Evolutionary conservation across 371 early-diverging fungal genomes (phyloP).

Genomic region (Saksenaea oblongispora): DNA sequence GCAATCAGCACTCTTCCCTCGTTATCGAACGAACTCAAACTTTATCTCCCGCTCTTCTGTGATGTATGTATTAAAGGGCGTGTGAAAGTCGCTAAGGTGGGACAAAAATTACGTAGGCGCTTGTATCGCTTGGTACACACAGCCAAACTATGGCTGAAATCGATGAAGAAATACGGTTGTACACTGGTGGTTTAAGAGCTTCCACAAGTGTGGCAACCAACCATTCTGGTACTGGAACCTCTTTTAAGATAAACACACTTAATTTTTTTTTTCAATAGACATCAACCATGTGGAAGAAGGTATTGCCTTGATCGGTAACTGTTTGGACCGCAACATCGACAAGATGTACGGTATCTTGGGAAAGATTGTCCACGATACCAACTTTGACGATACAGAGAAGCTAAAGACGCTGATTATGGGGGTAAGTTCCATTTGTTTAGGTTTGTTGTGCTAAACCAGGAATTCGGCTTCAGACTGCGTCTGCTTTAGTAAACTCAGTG

Average conservation of each 20-base stretch:
- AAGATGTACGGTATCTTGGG: conserved; percentile 74
- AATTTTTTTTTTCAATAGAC: conserved; percentile 23
- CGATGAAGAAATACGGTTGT: conserved; percentile 83
- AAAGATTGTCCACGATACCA: conserved; percentile 72
- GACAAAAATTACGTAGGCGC: conserved; percentile 39
- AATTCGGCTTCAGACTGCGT: conserved; percentile 51
- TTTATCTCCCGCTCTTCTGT: conserved; percentile 80
- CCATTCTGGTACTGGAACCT: conserved; percentile 49
- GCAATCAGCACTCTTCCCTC: conserved; percentile 66
- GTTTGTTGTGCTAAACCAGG: not conserved
- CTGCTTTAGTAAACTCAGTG: conserved; percentile 77
- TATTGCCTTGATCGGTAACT: conserved; percentile 60
- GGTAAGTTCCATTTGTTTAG: conserved; percentile 38
- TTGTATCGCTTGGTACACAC: conserved; percentile 86
- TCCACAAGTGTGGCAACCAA: conserved; percentile 69
- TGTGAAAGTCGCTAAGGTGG: not conserved
- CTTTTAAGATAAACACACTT: not conserved
- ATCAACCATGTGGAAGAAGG: conserved; percentile 62
- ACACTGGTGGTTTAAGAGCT: conserved; percentile 85
- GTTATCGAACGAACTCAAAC: conserved; percentile 65
- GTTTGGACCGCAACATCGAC: conserved; percentile 76
- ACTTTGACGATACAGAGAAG: conserved; percentile 75
- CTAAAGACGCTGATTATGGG: conserved; percentile 75
- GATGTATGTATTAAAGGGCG: conserved; percentile 47
- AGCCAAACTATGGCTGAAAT: conserved; percentile 78